These are phyloP conservation scores for Encephalitozoon intestinalis DNA, from an alignment of 371 early-diverging fungal genomes.

Conservation along the genomic window DNA sequence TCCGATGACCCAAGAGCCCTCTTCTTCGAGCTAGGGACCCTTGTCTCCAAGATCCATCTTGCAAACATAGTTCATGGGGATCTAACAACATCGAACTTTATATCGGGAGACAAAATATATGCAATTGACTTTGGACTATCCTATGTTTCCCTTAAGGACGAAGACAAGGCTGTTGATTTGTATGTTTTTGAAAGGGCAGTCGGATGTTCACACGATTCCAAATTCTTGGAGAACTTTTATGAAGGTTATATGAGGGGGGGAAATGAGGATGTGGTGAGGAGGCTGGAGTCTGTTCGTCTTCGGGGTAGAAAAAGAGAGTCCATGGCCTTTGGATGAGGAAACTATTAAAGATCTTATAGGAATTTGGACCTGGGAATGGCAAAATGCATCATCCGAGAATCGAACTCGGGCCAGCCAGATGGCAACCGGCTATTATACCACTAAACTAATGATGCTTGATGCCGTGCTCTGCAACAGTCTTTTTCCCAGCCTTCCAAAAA, in stretches of 20 bases:
- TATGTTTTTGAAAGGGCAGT: conserved; percentile 91
- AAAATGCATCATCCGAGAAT: conserved; percentile 60
- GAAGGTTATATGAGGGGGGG: conserved; percentile 27
- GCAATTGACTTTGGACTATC: conserved; percentile 95
- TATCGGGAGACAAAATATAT: conserved; percentile 64
- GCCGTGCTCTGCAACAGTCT: too few species aligned
- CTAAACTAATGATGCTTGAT: conserved; percentile 54
- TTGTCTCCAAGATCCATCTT: conserved; percentile 72
- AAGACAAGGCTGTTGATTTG: conserved; percentile 96
- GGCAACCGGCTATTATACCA: conserved; percentile 61
- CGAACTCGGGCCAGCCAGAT: conserved; percentile 60
- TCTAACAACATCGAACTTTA: conserved; percentile 87
- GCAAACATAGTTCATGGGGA: conserved; percentile 86
- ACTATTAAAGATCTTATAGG: neutral
- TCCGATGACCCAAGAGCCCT: neutral
- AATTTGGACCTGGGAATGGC: neutral
- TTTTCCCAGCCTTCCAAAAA: too few species aligned
- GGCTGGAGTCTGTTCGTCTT: conserved; percentile 41
- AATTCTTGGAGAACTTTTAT: conserved; percentile 56
- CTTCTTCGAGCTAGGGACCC: conserved; percentile 23
- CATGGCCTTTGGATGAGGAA: neutral
- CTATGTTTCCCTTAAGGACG: conserved; percentile 70
- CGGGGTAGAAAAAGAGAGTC: conserved; percentile 55
- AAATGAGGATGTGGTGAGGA: conserved; percentile 20
- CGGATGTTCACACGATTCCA: conserved; percentile 71